Conservation (phyloP, 257 asterid genomes). For the Penstemon newberryi region DNA sequence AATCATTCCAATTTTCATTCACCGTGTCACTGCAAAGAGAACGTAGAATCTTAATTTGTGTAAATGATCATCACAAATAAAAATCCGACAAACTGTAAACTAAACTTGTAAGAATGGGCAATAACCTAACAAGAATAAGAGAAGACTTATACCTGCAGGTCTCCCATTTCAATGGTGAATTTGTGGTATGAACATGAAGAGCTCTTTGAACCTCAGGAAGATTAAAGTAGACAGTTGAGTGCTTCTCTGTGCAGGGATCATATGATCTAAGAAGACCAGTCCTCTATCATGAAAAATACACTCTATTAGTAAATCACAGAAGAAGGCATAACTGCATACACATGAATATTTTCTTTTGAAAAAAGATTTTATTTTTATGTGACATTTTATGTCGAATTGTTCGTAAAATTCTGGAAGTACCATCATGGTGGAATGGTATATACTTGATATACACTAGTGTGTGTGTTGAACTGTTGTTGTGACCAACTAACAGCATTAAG, state of each 20-base stretch:
- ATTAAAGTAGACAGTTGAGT: slow-evolving; percentile 79
- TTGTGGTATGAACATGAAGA: slow-evolving; percentile 61
- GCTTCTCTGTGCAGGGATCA: slow-evolving; percentile 93
- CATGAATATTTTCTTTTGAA: neutral
- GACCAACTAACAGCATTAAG: neutral
- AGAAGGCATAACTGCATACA: slow-evolving; percentile 8
- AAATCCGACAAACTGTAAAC: neutral
- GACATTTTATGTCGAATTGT: too few relatives aligned
- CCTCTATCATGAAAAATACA: slow-evolving; percentile 37
- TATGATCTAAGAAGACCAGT: slow-evolving; percentile 65
- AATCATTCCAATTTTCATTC: slow-evolving; percentile 67
- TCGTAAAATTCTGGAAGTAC: neutral
- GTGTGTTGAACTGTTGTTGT: neutral
- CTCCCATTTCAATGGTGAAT: slow-evolving; percentile 57
- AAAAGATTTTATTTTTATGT: neutral
- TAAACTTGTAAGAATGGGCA: neutral
- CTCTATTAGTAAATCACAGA: slow-evolving; percentile 33
- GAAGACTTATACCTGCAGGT: slow-evolving; percentile 71
- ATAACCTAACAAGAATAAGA: neutral
- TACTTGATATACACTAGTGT: neutral
- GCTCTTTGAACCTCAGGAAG: slow-evolving; percentile 93
- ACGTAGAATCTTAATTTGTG: neutral
- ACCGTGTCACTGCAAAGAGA: slow-evolving; percentile 57
- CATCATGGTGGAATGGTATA: neutral
- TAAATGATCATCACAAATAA: neutral